Conservation (phyloP, 2,329 filamentous ascomycete genomes). For the Dothidotthia symphoricarpi region DNA sequence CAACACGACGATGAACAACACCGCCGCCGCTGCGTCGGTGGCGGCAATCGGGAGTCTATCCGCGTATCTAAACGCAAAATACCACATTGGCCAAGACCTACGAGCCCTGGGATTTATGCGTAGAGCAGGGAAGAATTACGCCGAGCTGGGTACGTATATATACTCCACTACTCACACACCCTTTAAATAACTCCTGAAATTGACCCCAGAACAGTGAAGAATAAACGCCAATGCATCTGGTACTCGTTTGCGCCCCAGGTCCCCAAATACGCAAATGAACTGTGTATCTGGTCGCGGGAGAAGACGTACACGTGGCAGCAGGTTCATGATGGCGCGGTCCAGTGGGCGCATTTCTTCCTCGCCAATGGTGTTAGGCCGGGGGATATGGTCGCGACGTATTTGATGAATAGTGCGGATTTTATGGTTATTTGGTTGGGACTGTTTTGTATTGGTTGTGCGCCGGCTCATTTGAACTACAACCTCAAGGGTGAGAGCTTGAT, state of each 20-base stretch:
- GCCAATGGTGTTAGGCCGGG: constrained; percentile 58
- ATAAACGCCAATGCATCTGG: constrained; percentile 36
- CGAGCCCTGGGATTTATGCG: constrained; percentile 42
- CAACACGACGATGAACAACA: constrained; percentile 20
- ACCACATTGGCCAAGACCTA: constrained; percentile 63
- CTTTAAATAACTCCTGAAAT: neutral
- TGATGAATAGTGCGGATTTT: constrained; percentile 66
- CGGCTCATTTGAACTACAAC: constrained; percentile 69
- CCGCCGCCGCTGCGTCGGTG: constrained; percentile 27
- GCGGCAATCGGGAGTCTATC: constrained; percentile 43
- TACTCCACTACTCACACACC: constrained; percentile 2
- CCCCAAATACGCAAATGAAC: constrained; percentile 42
- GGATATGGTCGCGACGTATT: constrained; percentile 64
- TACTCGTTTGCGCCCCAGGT: constrained; percentile 29
- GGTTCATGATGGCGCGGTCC: constrained; percentile 28
- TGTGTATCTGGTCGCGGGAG: constrained; percentile 65
- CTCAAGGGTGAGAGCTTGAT: constrained; percentile 60
- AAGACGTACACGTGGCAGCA: constrained; percentile 44
- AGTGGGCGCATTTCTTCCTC: constrained; percentile 34
- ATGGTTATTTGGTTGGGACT: constrained; percentile 64
- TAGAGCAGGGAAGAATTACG: constrained; percentile 38
- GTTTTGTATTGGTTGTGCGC: constrained; percentile 64
- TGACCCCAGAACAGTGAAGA: constrained; percentile 36
- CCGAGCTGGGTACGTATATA: constrained; percentile 26
- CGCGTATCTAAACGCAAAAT: constrained; percentile 67